Conservation (phyloP, 1,284 basidiomycete genomes). For the Anthracocystis walkeri region DNA sequence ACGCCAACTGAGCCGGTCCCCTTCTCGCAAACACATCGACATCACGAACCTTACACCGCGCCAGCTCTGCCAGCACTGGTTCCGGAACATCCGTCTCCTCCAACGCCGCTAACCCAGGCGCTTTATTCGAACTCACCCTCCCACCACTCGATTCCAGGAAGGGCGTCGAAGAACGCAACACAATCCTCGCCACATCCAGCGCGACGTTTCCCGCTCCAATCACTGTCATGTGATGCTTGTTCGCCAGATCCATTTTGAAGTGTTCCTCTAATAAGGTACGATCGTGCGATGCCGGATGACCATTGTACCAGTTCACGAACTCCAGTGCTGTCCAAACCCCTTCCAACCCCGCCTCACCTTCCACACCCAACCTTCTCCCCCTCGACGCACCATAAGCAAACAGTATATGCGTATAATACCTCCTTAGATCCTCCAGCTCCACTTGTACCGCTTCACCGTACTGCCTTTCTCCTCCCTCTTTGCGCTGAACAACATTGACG, state of each 20-base stretch:
- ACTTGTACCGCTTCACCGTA: slow-evolving; percentile 74
- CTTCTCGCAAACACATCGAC: slow-evolving; percentile 87
- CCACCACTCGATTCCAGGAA: slow-evolving; percentile 32
- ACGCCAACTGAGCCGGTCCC: slow-evolving; percentile 89
- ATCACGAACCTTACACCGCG: slow-evolving; percentile 76
- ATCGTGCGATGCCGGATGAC: slow-evolving; percentile 76
- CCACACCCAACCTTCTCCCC: slow-evolving; percentile 70
- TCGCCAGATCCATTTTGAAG: slow-evolving; percentile 73
- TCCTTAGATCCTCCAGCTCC: slow-evolving; percentile 75
- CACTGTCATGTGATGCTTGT: slow-evolving; percentile 77
- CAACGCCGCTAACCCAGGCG: slow-evolving; percentile 73
- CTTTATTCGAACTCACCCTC: slow-evolving; percentile 30
- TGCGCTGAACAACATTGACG: slow-evolving; percentile 76
- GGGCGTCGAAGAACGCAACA: slow-evolving; percentile 74
- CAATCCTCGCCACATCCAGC: slow-evolving; percentile 89
- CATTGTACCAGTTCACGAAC: slow-evolving; percentile 97
- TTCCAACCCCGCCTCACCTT: slow-evolving; percentile 72
- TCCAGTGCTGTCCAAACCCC: slow-evolving; percentile 82
- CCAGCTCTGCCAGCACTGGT: slow-evolving; percentile 79
- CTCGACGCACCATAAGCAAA: slow-evolving; percentile 84
- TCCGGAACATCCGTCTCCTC: slow-evolving; percentile 83
- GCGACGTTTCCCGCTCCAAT: slow-evolving; percentile 98
- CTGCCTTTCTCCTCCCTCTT: background rate
- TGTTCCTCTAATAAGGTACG: slow-evolving; percentile 5
- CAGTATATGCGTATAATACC: slow-evolving; percentile 83